A percentile compares a stretch with the other conserved stretches of the same genome.
phyloP scores from a whole-genome alignment of 177 flowering plant species.

The Tripterygium wilfordii region DNA sequence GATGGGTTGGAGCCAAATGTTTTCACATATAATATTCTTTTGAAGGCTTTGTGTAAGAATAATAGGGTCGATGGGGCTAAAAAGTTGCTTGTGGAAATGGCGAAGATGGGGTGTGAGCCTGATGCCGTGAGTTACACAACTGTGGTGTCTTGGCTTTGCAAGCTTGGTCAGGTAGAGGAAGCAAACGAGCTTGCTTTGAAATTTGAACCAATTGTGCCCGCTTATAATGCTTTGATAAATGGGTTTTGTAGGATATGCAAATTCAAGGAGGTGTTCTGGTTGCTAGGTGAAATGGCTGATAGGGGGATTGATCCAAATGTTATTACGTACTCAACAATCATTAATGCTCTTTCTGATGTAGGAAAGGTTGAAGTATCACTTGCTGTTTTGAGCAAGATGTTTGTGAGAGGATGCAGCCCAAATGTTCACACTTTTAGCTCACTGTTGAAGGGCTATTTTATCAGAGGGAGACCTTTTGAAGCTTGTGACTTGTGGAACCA shows the following conservation, averaged over 20 bases:
- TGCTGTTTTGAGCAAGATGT: constrained; percentile 58
- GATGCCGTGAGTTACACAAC: constrained; percentile 82
- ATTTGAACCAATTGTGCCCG: constrained; percentile 48
- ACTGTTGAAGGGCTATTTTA: constrained; percentile 61
- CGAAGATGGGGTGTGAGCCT: constrained; percentile 56
- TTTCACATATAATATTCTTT: constrained; percentile 72
- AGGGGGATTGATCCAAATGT: constrained; percentile 57
- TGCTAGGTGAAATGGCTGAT: constrained; percentile 49
- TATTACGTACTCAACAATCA: constrained; percentile 57
- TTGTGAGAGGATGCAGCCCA: constrained; percentile 56
- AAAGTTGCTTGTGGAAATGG: constrained; percentile 74
- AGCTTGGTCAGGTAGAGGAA: constrained; percentile 50
- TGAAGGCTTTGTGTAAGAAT: constrained; percentile 85
- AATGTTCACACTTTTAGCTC: constrained; percentile 59
- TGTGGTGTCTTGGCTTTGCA: constrained; percentile 58
- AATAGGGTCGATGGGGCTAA: constrained; percentile 55
- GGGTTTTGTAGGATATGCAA: constrained; percentile 43
- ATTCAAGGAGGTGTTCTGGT: constrained; percentile 39
- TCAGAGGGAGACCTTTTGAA: constrained; percentile 34
- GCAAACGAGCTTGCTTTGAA: constrained; percentile 48
- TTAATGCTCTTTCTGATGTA: constrained; percentile 40
- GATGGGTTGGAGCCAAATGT: constrained; percentile 79
- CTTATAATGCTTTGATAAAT: constrained; percentile 69
- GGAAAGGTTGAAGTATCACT: constrained; percentile 42
- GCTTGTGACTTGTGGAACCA: constrained; percentile 48